Percentiles rank a stretch among this genome's conserved stretches.
Evolutionary conservation across 202 grass and related monocot species (phyloP).

Genomic region (Elaeis oleifera): DNA sequence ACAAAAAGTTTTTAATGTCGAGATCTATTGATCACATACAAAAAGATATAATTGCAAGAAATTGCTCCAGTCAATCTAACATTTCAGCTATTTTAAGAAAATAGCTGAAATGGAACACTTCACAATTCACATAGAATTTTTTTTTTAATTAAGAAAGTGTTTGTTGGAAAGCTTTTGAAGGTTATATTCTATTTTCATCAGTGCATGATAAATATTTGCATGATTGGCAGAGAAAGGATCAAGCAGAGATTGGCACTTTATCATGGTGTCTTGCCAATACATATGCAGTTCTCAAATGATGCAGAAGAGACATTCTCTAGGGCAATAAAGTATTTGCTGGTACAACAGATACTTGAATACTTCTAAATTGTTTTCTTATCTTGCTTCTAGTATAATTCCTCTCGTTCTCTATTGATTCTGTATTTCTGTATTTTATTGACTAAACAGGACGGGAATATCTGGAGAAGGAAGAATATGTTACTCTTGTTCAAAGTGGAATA

Average conservation of each 20-base stretch:
- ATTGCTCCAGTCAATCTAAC: too few species aligned
- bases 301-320: slow-evolving; percentile 93
- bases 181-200: too few species aligned
- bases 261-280: slow-evolving; percentile 78
- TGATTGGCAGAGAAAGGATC: slow-evolving; percentile 55
- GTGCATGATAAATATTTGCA: too few species aligned
- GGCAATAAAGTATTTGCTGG: slow-evolving; percentile 70
- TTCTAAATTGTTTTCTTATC: background rate
- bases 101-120: too few species aligned
- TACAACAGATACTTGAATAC: slow-evolving; percentile 20
- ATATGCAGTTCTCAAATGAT: slow-evolving; percentile 86
- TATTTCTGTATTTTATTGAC: slow-evolving; percentile 11
- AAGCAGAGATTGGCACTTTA: slow-evolving; percentile 84
- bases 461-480: slow-evolving; percentile 69
- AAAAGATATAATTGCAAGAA: too few species aligned
- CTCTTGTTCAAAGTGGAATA: slow-evolving; percentile 84
- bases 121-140: too few species aligned
- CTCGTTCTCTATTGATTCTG: background rate
- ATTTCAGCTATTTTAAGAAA: too few species aligned
- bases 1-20: too few species aligned
- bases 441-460: slow-evolving; percentile 48
- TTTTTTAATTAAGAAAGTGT: too few species aligned
- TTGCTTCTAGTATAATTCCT: background rate
- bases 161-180: too few species aligned
- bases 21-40: too few species aligned